Evolutionary conservation across 2,329 filamentous ascomycete genomes (phyloP), one percentile per base, ranked within the genome.

Genomic region (Triangularia setosa): DNA sequence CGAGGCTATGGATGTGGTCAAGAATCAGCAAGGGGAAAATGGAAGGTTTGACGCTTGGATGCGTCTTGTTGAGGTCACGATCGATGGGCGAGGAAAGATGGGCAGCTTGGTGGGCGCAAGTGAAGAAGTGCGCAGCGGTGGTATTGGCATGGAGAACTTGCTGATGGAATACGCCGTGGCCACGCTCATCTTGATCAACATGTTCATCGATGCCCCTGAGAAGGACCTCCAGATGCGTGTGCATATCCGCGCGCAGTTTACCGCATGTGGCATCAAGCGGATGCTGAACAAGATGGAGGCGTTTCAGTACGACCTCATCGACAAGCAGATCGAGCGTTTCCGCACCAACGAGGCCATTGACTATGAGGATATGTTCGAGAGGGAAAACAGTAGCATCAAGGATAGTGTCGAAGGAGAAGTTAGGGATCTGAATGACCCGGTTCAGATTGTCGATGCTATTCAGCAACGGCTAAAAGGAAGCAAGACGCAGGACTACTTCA

Each of bases 161-260:
- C 84, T 99, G 61, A 98, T 99, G 95, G 95, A 99, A 83, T 99
- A 99, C 74, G 94, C 93, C 44, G 92, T 98, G 58, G 92, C 94
- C 33, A 96, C 93, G 1, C 85, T 99, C 73, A 93, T 98, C 75
- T 84, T 99, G 73, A 87, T 98, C 82, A 99, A 98, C 79, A 96
- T 96, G 90, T 86, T 98, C 71, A 88, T 99, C 67, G 95, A 98
- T 77, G 92, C 93, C 2, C 90, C 93, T 0, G 91, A 96, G 73
- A 86, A 87, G 71, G 95, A 99, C 73, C 81, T 99, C 69, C 92
- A 97, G 78, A 81, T 98, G 68, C 88, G 95, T 74, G 91, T 96
- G 75, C 95, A 98, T 78, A 93, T 98, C 73, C 87, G 95, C 68
- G 94, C 95, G 24, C 95, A 98, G 76, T 97, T 99, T 75, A 96